A percentile compares a stretch with the other conserved stretches of the same genome.
Conservation (phyloP, 2,329 filamentous ascomycete species). For the Aspergillus transmontanensis region DNA sequence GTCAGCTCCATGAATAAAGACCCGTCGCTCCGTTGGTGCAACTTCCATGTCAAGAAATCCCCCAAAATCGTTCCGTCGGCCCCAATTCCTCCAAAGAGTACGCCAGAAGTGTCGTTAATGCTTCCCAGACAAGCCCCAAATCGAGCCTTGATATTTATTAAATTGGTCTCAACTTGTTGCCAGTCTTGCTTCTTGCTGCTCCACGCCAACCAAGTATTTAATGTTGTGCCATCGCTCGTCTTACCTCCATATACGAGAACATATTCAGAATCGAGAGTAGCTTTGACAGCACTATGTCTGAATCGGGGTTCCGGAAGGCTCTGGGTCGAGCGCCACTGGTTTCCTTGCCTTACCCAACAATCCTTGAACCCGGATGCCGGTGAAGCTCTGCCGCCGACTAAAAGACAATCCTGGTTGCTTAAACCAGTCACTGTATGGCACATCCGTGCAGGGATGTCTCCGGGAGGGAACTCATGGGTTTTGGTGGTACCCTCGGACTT, state of each 20-base stretch:
- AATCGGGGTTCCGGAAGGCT: constrained; percentile 73
- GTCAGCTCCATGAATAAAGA: constrained; percentile 27
- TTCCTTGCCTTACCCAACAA: constrained; percentile 71
- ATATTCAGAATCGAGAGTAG: constrained; percentile 43
- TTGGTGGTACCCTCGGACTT: constrained; percentile 50
- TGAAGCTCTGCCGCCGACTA: constrained; percentile 78
- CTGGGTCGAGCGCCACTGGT: constrained; percentile 65
- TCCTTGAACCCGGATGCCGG: constrained; percentile 69
- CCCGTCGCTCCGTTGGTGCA: constrained; percentile 46
- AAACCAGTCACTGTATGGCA: constrained; percentile 77
- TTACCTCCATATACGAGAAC: constrained; percentile 67
- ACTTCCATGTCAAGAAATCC: constrained; percentile 67
- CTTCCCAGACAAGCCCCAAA: constrained; percentile 58
- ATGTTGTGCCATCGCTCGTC: constrained; percentile 50
- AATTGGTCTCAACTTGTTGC: constrained; percentile 45
- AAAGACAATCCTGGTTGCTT: constrained; percentile 58
- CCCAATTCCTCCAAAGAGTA: constrained; percentile 73
- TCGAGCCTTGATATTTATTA: constrained; percentile 48
- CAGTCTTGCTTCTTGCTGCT: constrained; percentile 51
- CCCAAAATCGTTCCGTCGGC: constrained; percentile 63
- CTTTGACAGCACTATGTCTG: constrained; percentile 67
- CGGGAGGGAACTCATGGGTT: constrained; percentile 48
- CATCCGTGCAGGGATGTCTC: constrained; percentile 54
- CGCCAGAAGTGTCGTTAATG: constrained; percentile 53
- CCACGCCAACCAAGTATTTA: constrained; percentile 61